phyloP scores from a whole-genome alignment of 2,329 filamentous ascomycete genomes.

The Amesomyces nigricolor region DNA sequence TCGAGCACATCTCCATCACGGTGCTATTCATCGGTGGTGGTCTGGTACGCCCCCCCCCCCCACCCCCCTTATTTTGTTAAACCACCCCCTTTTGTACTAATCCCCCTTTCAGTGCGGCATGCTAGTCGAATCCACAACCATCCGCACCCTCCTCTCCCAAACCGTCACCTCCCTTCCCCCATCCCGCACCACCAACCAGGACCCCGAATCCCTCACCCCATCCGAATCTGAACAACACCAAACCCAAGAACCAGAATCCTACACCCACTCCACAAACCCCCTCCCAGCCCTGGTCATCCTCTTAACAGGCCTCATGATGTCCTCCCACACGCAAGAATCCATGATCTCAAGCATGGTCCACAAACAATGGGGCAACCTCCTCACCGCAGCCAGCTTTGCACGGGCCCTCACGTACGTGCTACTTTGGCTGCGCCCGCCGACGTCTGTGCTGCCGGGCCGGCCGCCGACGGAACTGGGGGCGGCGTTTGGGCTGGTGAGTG shows the following conservation, averaged over 20 bases:
- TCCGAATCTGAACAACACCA: constrained; percentile 28
- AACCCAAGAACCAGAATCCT: constrained; percentile 62
- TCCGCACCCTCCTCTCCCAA: constrained; percentile 62
- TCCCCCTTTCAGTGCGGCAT: constrained; percentile 58
- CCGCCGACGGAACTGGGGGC: constrained; percentile 87
- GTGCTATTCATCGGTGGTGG: constrained; percentile 92
- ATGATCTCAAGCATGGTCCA: constrained; percentile 90
- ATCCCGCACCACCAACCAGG: not conserved
- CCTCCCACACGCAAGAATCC: constrained; percentile 76
- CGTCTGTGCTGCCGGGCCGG: constrained; percentile 71
- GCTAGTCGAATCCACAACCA: constrained; percentile 69
- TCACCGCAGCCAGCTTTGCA: constrained; percentile 74
- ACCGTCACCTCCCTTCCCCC: constrained; percentile 33
- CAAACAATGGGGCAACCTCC: constrained; percentile 83
- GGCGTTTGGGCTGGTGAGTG: constrained; percentile 79
- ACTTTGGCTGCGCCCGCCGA: constrained; percentile 73
- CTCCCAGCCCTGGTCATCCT: constrained; percentile 83
- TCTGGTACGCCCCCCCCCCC: constrained; percentile 50
- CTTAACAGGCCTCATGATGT: constrained; percentile 90
- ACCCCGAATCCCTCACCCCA: constrained; percentile 1
- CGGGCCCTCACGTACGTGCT: constrained; percentile 74
- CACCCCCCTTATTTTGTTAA: not conserved
- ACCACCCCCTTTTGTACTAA: constrained; percentile 13
- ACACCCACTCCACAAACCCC: constrained; percentile 76
- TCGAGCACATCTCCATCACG: constrained; percentile 90